Evolutionary conservation across 2,329 filamentous ascomycete species (phyloP), one percentile per base, ranked within the genome.

Genomic region (Onygenales sp.): DNA sequence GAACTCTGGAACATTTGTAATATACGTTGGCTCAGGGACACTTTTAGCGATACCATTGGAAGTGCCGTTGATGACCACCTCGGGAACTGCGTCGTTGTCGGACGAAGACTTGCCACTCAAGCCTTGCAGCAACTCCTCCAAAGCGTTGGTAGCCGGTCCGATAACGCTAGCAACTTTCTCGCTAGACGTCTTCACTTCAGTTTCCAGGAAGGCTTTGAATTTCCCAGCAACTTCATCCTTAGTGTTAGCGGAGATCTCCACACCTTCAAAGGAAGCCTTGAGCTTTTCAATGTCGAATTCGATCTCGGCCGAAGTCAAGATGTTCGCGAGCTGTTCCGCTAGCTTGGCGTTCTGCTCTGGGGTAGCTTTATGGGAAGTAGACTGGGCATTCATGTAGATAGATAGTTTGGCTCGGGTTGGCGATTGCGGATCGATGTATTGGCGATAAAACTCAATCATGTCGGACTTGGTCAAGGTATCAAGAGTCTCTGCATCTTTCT

Each of bases 361-460:
- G 6, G 59, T 54, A 31, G 61, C 60, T 36, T 63, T 65, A 3
- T 70, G 69, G 32, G 77, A 75, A 50, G 74, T 72, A 2, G 80
- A 78, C 64, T 92, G 87, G 0, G 92, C 92, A 52, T 86, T 80
- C 27, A 97, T 76, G 65, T 97, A 87, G 13, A 96, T 82, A 0
- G 88, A 84, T 6, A 94, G 71, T 66, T 96, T 95, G n/a, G 89
- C 84, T 48, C 93, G 82, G 0, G 74, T 75, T 0, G 78, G 70
- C 2, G 92, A 96, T 1, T 77, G 72, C 0, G 91, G 90, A 56
- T 83, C 79, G 60, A 98, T 87, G 70, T 83, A 87, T 31, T 80
- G 77, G 34, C 81, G 74, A 73, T 84, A 97, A 71, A 95, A 97
- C 7, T 84, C 78, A 31, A 89, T 65, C 69, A 98, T 82, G 52